Conservation (phyloP, 306 rosid genomes). For the Dryas drummondii region DNA sequence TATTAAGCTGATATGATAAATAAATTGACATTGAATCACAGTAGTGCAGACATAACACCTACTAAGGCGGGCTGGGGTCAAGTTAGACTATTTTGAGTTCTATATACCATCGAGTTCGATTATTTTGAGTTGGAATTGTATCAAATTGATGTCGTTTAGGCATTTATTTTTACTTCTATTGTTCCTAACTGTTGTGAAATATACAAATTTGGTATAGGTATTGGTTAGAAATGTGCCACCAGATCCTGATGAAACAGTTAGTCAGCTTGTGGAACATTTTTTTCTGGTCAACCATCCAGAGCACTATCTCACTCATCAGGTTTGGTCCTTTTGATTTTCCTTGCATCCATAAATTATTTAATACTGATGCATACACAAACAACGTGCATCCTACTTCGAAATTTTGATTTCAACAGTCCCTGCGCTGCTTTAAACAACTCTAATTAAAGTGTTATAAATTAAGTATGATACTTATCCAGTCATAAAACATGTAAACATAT, state of each 20-base stretch:
- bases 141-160: neutral
- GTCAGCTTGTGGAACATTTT: conserved; percentile 96
- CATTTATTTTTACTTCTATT: neutral
- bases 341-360: neutral
- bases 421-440: neutral
- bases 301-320: conserved; percentile 85
- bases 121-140: conserved; percentile 5
- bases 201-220: conserved; percentile 49
- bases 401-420: neutral
- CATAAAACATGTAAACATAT: too few species aligned
- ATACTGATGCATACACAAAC: neutral
- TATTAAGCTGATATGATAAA: neutral
- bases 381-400: neutral
- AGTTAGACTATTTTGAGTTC: neutral
- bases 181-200: neutral
- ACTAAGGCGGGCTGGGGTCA: conserved; percentile 4
- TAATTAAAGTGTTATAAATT: neutral
- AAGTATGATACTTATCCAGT: neutral
- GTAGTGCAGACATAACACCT: neutral
- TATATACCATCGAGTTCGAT: neutral
- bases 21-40: conserved; percentile 11
- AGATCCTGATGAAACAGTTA: conserved; percentile 84
- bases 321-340: conserved; percentile 21
- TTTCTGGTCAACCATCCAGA: conserved; percentile 97
- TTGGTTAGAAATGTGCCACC: conserved; percentile 96